phyloP scores from a whole-genome alignment of 2,329 filamentous ascomycete species.

The Neopestalotiopsis clavispora region DNA sequence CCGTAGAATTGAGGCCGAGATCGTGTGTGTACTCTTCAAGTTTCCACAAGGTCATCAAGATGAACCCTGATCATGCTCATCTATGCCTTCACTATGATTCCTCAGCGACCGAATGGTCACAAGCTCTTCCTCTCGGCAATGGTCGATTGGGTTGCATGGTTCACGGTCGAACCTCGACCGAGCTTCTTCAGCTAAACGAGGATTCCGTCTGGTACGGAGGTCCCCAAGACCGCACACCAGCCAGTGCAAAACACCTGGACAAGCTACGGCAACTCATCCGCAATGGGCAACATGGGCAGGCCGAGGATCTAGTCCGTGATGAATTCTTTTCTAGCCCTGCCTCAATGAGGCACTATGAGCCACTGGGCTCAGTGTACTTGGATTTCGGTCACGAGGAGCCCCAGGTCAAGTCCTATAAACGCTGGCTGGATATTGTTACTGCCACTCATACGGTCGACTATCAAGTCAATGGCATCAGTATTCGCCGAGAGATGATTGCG shows the following conservation, averaged over 20 bases:
- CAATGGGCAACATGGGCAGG: conserved; percentile 42
- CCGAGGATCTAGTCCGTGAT: conserved; percentile 43
- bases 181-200: conserved; percentile 52
- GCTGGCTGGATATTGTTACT: conserved; percentile 25
- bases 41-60: neutral
- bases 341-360: conserved; percentile 53
- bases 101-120: conserved; percentile 8
- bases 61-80: conserved; percentile 8
- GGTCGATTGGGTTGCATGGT: conserved; percentile 50
- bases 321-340: conserved; percentile 51
- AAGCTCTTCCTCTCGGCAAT: conserved; percentile 53
- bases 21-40: neutral
- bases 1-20: neutral
- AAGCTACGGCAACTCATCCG: conserved; percentile 45
- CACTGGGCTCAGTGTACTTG: conserved; percentile 32
- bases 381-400: conserved; percentile 26
- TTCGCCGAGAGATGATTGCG: conserved; percentile 29
- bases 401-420: conserved; percentile 33
- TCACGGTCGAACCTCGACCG: conserved; percentile 47
- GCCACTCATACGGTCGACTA: conserved; percentile 22
- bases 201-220: conserved; percentile 54
- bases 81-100: conserved; percentile 11
- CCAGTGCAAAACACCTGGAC: conserved; percentile 42
- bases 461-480: conserved; percentile 22
- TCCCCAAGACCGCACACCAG: conserved; percentile 46